phyloP scores from a whole-genome alignment of 73 alveolate genomes.

The Paramecium sexaurelia region DNA sequence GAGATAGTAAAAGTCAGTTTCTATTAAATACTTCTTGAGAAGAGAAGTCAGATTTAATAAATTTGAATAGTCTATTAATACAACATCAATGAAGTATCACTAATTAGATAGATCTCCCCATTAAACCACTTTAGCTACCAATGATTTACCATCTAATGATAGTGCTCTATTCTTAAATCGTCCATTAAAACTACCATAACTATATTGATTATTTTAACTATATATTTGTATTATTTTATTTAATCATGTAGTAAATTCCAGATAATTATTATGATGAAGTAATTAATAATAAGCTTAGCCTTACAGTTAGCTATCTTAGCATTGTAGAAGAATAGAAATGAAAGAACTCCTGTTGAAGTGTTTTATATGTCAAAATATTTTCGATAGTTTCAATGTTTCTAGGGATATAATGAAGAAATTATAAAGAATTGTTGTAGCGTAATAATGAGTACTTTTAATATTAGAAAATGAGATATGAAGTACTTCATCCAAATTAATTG shows the following conservation, averaged over 20 bases:
- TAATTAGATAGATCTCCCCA: slow-evolving; percentile 11
- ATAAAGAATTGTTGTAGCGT: background rate
- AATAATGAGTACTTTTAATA: background rate
- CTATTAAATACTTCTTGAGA: background rate
- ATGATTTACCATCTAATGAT: background rate
- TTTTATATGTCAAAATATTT: slow-evolving; percentile 6
- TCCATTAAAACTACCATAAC: background rate
- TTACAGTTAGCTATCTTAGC: background rate
- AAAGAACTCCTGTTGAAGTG: slow-evolving; percentile 10
- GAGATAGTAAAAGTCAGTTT: background rate
- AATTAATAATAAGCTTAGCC: background rate
- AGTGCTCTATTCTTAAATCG: background rate
- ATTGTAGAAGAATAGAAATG: background rate
- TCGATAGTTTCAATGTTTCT: background rate
- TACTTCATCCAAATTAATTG: background rate
- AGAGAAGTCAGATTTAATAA: background rate
- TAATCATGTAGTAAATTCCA: background rate
- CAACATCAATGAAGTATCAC: background rate
- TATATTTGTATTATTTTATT: background rate
- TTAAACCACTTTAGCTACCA: background rate
- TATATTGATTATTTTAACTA: background rate
- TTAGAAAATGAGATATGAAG: slow-evolving; percentile 27
- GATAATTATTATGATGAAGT: slow-evolving; percentile 34
- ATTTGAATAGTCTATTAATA: background rate
- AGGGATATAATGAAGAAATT: background rate